A percentile compares a stretch with the other conserved stretches of the same genome.
These are phyloP conservation scores for Achaetomium macrosporum DNA, from an alignment of 2,329 filamentous ascomycete species.

Conservation along the genomic window DNA sequence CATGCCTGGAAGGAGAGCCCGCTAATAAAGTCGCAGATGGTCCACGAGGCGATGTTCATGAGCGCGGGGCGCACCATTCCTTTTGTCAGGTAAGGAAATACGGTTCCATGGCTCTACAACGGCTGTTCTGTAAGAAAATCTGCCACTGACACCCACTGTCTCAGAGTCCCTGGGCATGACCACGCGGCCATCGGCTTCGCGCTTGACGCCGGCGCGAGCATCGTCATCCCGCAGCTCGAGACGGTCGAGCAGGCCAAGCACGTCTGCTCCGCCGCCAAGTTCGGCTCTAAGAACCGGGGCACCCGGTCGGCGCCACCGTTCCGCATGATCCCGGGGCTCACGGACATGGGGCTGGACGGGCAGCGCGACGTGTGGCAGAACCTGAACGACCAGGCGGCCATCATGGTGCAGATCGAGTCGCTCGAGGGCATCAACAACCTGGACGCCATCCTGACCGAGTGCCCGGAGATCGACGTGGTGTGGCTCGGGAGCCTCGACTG, in stretches of 20 bases:
- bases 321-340: slow-evolving; percentile 36
- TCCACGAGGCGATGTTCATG: slow-evolving; percentile 42
- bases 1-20: too few species aligned
- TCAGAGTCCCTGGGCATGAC: slow-evolving; percentile 38
- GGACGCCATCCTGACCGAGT: slow-evolving; percentile 42
- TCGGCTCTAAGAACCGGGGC: slow-evolving; percentile 32
- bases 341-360: slow-evolving; percentile 32
- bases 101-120: background rate
- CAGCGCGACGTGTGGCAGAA: slow-evolving; percentile 33
- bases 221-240: slow-evolving; percentile 43
- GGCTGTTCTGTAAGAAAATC: too few species aligned
- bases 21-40: slow-evolving; percentile 30
- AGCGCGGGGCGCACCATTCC: slow-evolving; percentile 41
- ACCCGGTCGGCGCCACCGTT: slow-evolving; percentile 42
- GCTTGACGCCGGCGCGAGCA: slow-evolving; percentile 43
- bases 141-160: background rate
- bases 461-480: slow-evolving; percentile 41
- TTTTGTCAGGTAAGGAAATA: slow-evolving; percentile 34
- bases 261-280: slow-evolving; percentile 39
- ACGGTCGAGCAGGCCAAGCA: slow-evolving; percentile 42
- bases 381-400: slow-evolving; percentile 41
- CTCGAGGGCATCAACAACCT: slow-evolving; percentile 40
- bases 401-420: slow-evolving; percentile 45
- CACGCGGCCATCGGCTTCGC: slow-evolving; percentile 43
- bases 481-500: slow-evolving; percentile 42